These are phyloP conservation scores for Allium sativum DNA, from an alignment of 106 monocot species.

Conservation along the genomic window DNA sequence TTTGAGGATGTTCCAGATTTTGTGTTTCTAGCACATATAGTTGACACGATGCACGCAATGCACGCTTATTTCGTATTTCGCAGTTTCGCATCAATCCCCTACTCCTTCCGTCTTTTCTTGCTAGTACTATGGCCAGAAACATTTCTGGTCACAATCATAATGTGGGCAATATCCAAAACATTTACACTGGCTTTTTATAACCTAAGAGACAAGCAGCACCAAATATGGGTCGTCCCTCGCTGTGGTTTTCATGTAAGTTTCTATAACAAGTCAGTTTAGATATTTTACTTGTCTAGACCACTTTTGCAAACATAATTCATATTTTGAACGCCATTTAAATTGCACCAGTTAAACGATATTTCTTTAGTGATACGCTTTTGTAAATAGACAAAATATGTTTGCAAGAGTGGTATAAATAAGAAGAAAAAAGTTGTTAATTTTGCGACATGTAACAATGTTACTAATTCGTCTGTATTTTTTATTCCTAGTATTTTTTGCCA, in stretches of 20 bases:
- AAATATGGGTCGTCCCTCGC: constrained; percentile 73
- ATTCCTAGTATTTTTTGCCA: constrained; percentile 74
- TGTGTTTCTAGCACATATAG: constrained; percentile 77
- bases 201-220: constrained; percentile 42
- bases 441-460: no score
- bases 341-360: no score
- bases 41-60: constrained; percentile 51
- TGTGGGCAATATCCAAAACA: constrained; percentile 86
- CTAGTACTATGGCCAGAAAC: constrained; percentile 40
- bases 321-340: no score
- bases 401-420: no score
- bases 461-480: no score
- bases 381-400: neutral
- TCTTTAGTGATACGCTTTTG: neutral
- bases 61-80: constrained; percentile 55
- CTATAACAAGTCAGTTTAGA: no score
- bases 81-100: constrained; percentile 37
- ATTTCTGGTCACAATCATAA: constrained; percentile 43
- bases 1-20: constrained; percentile 59
- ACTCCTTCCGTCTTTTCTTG: constrained; percentile 18
- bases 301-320: neutral
- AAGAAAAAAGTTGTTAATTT: no score
- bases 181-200: constrained; percentile 77
- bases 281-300: neutral
- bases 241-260: constrained; percentile 69